These are phyloP conservation scores for Stachybotrys chlorohalonatus DNA, from an alignment of 2,329 filamentous ascomycete genomes.

Conservation along the genomic window DNA sequence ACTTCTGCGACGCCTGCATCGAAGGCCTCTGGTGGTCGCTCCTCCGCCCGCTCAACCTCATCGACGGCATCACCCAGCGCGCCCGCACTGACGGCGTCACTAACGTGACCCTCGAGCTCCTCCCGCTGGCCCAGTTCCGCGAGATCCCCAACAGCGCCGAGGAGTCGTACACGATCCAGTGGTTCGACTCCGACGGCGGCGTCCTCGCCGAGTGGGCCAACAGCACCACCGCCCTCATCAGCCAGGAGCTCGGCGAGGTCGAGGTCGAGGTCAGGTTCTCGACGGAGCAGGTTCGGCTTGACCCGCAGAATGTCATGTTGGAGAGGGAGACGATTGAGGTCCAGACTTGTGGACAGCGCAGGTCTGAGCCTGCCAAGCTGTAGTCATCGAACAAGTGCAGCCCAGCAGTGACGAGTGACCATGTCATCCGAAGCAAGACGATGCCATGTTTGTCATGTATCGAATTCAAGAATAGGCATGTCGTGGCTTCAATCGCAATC, in stretches of 20 bases:
- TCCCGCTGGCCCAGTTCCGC: conserved; percentile 17
- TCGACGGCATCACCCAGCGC: conserved; percentile 16
- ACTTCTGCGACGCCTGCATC: conserved; percentile 19
- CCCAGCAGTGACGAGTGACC: no score
- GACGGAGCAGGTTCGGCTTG: conserved; percentile 17
- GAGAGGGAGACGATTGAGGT: neutral
- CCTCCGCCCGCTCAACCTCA: conserved; percentile 11
- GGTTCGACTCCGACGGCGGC: conserved; percentile 14
- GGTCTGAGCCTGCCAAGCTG: neutral
- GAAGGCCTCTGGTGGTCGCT: conserved; percentile 20
- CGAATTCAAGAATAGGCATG: no score
- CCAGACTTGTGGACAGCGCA: neutral
- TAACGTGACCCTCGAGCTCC: conserved; percentile 13
- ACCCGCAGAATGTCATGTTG: conserved; percentile 1
- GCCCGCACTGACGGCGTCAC: conserved; percentile 10
- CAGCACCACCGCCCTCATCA: conserved; percentile 14
- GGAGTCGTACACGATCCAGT: conserved; percentile 17
- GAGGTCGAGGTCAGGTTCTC: conserved; percentile 16
- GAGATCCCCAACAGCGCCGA: conserved; percentile 10
- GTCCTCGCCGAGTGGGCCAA: conserved; percentile 16
- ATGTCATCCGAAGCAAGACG: no score
- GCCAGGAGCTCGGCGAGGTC: conserved; percentile 6
- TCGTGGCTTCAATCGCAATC: no score
- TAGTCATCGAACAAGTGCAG: no score
- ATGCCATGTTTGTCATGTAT: no score